Percentiles rank a stretch among this genome's conserved stretches.
Conservation (phyloP, 2,329 filamentous ascomycete genomes). For the Trichophyton simii region DNA sequence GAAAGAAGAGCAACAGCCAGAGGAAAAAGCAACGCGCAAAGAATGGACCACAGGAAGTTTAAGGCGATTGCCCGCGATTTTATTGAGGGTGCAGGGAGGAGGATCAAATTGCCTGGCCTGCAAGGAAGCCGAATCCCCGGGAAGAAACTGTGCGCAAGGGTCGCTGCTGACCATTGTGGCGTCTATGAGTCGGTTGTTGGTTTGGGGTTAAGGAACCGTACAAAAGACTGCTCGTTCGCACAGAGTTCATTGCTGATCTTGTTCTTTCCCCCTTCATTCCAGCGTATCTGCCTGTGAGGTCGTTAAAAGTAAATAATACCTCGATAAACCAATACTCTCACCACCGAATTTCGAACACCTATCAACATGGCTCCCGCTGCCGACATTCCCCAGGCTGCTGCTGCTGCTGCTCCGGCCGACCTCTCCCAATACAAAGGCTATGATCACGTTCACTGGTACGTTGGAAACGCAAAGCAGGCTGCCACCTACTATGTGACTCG, state of each 20-base stretch:
- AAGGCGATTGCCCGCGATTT: not conserved
- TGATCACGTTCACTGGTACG: constrained; percentile 90
- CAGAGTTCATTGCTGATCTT: not conserved
- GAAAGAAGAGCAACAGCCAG: not conserved
- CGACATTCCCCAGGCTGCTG: constrained; percentile 22
- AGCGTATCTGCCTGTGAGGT: not conserved
- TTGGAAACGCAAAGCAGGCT: constrained; percentile 92
- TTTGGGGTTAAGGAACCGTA: not conserved
- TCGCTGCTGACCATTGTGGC: constrained; percentile 1
- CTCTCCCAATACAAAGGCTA: constrained; percentile 56
- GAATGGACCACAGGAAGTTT: not conserved
- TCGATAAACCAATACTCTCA: not conserved
- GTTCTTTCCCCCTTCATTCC: not conserved
- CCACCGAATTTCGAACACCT: not conserved
- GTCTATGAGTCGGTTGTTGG: not conserved
- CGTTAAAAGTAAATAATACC: not conserved
- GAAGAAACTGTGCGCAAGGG: not conserved
- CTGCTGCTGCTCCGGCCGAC: constrained; percentile 13
- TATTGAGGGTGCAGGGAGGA: not conserved
- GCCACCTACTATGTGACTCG: constrained; percentile 77
- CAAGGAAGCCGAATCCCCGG: not conserved
- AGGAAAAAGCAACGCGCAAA: not conserved
- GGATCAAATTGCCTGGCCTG: not conserved
- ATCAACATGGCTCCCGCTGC: constrained; percentile 10
- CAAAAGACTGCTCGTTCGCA: not conserved